Evolutionary conservation across 331 rosid species (phyloP).

Genomic region (Pyrus hybrid): DNA sequence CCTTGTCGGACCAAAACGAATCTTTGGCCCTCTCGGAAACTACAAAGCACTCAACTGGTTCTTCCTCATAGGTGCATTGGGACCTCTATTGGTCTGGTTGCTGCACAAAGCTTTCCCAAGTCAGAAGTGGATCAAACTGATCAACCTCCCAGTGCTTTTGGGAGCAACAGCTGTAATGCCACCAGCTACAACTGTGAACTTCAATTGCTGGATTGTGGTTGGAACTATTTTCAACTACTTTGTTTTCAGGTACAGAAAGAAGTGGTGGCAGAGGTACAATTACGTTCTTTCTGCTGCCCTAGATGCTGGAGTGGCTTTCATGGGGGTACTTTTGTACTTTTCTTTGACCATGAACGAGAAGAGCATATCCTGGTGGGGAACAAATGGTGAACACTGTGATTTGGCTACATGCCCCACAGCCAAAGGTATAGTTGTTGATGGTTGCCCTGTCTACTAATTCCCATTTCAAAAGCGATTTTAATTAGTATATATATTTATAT

Average conservation of each 20-base stretch:
- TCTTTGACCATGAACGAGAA: constrained; percentile 18
- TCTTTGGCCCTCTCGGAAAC: constrained; percentile 25
- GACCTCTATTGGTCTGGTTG: constrained; percentile 21
- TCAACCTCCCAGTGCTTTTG: constrained; percentile 33
- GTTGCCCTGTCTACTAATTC: constrained; percentile 34
- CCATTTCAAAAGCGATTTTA: neutral
- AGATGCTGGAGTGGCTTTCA: constrained; percentile 34
- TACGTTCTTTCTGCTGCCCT: constrained; percentile 35
- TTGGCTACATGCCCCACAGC: constrained; percentile 55
- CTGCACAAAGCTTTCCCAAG: constrained; percentile 23
- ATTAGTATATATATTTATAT: no score
- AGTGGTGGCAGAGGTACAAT: constrained; percentile 37
- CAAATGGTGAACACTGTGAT: constrained; percentile 34
- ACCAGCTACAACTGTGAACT: constrained; percentile 31
- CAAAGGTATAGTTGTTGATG: constrained; percentile 31
- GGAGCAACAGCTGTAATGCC: constrained; percentile 28
- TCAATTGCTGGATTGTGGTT: constrained; percentile 25
- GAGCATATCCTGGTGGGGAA: constrained; percentile 51
- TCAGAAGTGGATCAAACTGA: constrained; percentile 14
- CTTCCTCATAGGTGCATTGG: constrained; percentile 21
- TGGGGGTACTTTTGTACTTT: constrained; percentile 41
- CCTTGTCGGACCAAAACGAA: constrained; percentile 27
- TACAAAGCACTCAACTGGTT: constrained; percentile 31
- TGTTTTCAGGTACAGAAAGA: constrained; percentile 20
- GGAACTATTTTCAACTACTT: constrained; percentile 20